phyloP scores from a whole-genome alignment of 371 early-diverging fungal species.

The Funneliformis caledonium region DNA sequence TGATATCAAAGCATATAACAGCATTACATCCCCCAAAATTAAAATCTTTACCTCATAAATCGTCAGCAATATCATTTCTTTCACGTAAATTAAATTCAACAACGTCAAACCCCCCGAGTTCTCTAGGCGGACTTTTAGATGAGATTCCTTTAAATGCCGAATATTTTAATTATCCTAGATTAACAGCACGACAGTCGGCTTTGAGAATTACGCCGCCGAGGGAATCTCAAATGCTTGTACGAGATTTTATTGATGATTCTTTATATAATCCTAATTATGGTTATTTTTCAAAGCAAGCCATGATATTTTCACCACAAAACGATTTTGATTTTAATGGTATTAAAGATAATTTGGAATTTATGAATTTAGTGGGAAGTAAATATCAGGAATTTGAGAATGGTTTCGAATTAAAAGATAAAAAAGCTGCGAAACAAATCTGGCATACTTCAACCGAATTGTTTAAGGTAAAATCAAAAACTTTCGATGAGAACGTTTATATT shows the following conservation, averaged over 20 bases:
- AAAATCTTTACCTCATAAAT: not conserved
- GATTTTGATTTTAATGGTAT: conserved; percentile 68
- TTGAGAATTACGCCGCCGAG: conserved; percentile 54
- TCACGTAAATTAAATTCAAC: conserved; percentile 8
- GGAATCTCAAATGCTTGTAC: conserved; percentile 70
- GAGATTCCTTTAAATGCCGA: conserved; percentile 23
- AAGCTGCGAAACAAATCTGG: conserved; percentile 88
- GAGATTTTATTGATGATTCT: conserved; percentile 95
- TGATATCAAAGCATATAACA: not conserved
- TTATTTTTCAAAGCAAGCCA: conserved; percentile 94
- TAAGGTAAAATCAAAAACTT: conserved; percentile 59
- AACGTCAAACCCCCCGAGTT: not conserved
- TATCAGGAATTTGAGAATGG: conserved; percentile 82
- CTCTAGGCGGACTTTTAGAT: conserved; percentile 1
- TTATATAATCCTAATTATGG: conserved; percentile 96
- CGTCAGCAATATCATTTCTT: not conserved
- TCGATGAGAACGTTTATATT: not conserved
- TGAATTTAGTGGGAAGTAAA: conserved; percentile 73
- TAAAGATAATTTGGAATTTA: conserved; percentile 81
- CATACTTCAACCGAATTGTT: conserved; percentile 97
- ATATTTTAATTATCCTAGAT: conserved; percentile 29
- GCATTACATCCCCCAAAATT: not conserved
- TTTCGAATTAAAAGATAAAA: conserved; percentile 60
- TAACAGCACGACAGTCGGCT: conserved; percentile 27
- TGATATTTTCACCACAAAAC: conserved; percentile 73